Percentiles rank a stretch among this genome's conserved stretches.
phyloP scores from a whole-genome alignment of 441 rosid species.

The Arabidopsis lyrata region DNA sequence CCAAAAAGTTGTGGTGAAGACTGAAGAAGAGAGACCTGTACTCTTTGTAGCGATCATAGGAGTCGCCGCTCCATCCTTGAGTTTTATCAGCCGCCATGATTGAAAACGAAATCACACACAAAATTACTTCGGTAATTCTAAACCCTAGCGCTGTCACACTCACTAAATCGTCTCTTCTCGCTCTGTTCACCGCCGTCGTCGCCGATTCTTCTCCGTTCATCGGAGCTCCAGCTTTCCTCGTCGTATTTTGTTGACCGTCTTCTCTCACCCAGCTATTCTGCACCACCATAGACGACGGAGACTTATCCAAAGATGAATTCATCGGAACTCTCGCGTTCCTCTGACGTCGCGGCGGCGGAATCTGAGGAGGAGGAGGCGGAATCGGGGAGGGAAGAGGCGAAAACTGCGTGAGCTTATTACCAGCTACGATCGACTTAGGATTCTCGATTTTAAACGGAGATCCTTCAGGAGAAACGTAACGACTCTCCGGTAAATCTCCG shows the following conservation, averaged over 20 bases:
- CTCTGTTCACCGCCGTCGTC: constrained; percentile 46
- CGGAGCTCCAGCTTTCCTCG: constrained; percentile 45
- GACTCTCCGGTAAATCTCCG: constrained; percentile 69
- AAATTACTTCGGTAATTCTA: constrained; percentile 66
- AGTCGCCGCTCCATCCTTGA: constrained; percentile 98
- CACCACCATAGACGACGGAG: constrained; percentile 41
- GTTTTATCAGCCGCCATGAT: constrained; percentile 97
- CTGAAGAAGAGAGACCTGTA: constrained; percentile 61
- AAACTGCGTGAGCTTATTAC: constrained; percentile 56
- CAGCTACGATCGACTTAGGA: constrained; percentile 58
- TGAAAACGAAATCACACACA: constrained; percentile 92
- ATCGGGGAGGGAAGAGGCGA: constrained; percentile 52
- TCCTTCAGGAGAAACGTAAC: constrained; percentile 67
- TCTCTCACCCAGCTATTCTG: constrained; percentile 56
- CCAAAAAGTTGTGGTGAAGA: neutral
- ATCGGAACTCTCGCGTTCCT: constrained; percentile 31
- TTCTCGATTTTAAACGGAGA: constrained; percentile 63
- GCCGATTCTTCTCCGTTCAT: constrained; percentile 43
- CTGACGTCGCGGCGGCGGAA: constrained; percentile 35
- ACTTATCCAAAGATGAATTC: constrained; percentile 31
- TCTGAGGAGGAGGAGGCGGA: constrained; percentile 46
- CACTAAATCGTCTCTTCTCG: constrained; percentile 49
- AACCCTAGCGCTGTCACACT: constrained; percentile 64
- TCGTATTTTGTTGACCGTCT: constrained; percentile 40
- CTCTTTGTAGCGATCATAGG: constrained; percentile 91